These are phyloP conservation scores for Leishmania tropica DNA, from an alignment of 208 protist genomes.

Conservation along the genomic window DNA sequence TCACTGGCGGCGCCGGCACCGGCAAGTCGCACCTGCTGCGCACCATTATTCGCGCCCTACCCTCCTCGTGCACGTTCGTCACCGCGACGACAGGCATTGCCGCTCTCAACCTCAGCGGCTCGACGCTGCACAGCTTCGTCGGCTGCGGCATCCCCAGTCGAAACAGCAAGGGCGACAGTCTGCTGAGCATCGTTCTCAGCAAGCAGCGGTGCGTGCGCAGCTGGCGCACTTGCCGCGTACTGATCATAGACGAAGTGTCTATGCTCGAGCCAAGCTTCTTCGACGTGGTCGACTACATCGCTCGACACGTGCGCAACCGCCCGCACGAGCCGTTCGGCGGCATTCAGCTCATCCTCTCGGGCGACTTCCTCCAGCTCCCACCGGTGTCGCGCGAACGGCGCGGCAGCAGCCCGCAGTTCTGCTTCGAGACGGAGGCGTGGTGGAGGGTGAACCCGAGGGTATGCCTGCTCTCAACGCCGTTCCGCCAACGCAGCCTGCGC, in stretches of 20 bases:
- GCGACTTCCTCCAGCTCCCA: constrained; percentile 94
- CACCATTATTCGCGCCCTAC: constrained; percentile 64
- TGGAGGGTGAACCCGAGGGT: constrained; percentile 53
- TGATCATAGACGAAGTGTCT: constrained; percentile 94
- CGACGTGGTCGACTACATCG: constrained; percentile 79
- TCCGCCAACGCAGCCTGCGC: constrained; percentile 61
- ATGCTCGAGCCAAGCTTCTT: constrained; percentile 88
- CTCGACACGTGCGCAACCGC: constrained; percentile 60
- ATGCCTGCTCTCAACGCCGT: constrained; percentile 64
- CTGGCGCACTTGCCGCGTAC: constrained; percentile 63
- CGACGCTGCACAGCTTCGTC: constrained; percentile 87
- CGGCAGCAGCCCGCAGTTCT: constrained; percentile 32
- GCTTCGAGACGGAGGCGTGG: constrained; percentile 83
- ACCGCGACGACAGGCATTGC: constrained; percentile 90
- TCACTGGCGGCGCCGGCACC: constrained; percentile 89
- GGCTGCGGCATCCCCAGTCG: constrained; percentile 68
- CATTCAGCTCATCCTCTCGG: constrained; percentile 91
- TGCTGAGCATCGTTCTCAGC: constrained; percentile 36
- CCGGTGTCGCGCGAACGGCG: constrained; percentile 51
- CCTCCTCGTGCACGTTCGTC: constrained; percentile 57
- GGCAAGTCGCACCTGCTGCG: constrained; percentile 89
- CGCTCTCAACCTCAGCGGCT: constrained; percentile 84
- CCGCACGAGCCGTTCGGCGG: constrained; percentile 83
- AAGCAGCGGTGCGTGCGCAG: constrained; percentile 34
- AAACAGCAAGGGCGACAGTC: constrained; percentile 12